Evolutionary conservation across 352 stramenopile genomes (phyloP), one percentile per base, ranked within the genome.

Genomic region (Phytopythium kandeliae): DNA sequence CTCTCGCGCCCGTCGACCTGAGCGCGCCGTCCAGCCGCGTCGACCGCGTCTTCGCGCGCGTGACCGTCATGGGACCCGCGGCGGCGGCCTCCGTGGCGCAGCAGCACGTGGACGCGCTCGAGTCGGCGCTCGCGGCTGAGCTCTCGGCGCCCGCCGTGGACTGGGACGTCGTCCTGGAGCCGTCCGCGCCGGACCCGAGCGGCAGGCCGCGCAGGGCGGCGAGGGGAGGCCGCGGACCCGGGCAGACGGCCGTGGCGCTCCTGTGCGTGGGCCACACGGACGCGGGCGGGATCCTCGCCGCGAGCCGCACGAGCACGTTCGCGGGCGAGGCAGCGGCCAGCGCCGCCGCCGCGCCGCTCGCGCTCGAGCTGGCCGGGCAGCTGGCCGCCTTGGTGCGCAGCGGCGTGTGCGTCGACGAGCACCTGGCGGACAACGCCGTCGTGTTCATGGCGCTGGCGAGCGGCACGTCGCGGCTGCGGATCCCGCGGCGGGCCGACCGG

Each of bases 391-490:
- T 76, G 22, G 5, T 85, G 13, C 48, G 65, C 1, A 68, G 69
- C 16, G 74, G 78, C 16, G 60, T 77, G 3, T 91, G 77, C 36
- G 63, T 91, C 33, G 79, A 89, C 42, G 79, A 89, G 51, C 77
- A 91, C 52, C 46, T 91, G 1, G 77, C 79, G 0, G 79, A 91
- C 60, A 89, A 91, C 38, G 54, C 58, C 1, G 62, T 89, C 21
- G 71, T 89, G 30, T 87, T 74, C 48, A 87, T 91, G 77, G 71
- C 73, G 12, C 62, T 91, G 19, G 74, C 79, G 1, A 34, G 37
- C 12, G 79, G 77, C 2, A 69, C 63, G 0, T 91, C 79, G 28
- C 55, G 63, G 0, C 42, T 90, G 33, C 74, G 76, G 11, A 69
- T 90, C 17, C 73, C 75, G 0, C 52, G 57, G 10, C 76, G 75